Percentiles rank a stretch among this genome's conserved stretches.
Conservation (phyloP, 345 rosid species). For the Cardamine resedifolia region DNA sequence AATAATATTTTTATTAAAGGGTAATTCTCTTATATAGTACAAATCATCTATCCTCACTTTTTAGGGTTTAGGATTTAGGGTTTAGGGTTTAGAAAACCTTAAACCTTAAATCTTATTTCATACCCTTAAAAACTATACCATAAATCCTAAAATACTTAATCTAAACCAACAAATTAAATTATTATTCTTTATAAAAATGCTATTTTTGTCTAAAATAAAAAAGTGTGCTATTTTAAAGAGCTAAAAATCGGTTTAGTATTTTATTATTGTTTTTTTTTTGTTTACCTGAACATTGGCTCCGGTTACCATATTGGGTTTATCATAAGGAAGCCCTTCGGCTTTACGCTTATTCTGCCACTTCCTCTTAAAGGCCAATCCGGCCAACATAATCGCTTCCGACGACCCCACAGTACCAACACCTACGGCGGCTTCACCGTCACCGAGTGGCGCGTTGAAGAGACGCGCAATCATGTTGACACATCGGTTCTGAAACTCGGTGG, state of each 20-base stretch:
- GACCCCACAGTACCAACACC: conserved; percentile 69
- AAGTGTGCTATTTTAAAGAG: too few relatives aligned
- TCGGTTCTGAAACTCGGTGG: conserved; percentile 63
- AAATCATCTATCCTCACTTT: too few relatives aligned
- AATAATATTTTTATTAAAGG: too few relatives aligned
- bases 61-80: too few relatives aligned
- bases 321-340: conserved; percentile 52
- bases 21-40: too few relatives aligned
- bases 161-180: too few relatives aligned
- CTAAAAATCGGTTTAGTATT: not conserved
- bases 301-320: conserved; percentile 66
- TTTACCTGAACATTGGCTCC: conserved; percentile 65
- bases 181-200: too few relatives aligned
- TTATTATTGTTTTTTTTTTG: not conserved
- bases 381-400: conserved; percentile 66
- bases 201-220: too few relatives aligned
- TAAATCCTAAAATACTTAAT: too few relatives aligned
- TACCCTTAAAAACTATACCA: too few relatives aligned
- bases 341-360: conserved; percentile 60
- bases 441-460: conserved; percentile 48
- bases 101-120: too few relatives aligned
- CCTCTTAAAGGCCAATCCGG: conserved; percentile 62
- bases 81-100: too few relatives aligned
- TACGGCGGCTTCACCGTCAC: conserved; percentile 56
- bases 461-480: conserved; percentile 47